A percentile compares a stretch with the other conserved stretches of the same genome.
Evolutionary conservation across 768 basidiomycete species (phyloP).

Genomic region (Pilatotrama ljubarskyi): DNA sequence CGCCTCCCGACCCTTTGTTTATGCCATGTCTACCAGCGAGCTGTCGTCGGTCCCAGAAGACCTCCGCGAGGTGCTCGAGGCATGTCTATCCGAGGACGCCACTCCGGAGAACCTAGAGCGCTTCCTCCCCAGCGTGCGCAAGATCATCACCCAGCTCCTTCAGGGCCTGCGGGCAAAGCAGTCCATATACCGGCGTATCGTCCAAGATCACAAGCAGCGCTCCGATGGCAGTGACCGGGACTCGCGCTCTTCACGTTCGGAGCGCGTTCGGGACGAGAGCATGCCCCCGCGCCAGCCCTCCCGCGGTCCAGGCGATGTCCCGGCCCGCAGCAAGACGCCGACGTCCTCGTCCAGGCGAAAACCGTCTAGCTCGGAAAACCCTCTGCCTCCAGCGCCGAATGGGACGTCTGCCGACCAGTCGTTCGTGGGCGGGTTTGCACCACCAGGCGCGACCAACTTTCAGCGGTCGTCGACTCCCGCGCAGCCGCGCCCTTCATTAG

Average conservation of each 20-base stretch:
- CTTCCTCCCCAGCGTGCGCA: slow-evolving; percentile 88
- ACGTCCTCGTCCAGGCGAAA: slow-evolving; percentile 32
- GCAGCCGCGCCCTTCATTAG: slow-evolving; percentile 14
- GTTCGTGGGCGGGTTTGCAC: slow-evolving; percentile 55
- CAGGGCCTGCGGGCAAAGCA: slow-evolving; percentile 94
- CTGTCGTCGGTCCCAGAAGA: slow-evolving; percentile 86
- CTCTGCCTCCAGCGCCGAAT: slow-evolving; percentile 9
- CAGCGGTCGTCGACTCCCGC: slow-evolving; percentile 25
- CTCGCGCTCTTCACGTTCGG: slow-evolving; percentile 52
- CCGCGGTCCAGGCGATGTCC: slow-evolving; percentile 33
- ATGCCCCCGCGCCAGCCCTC: slow-evolving; percentile 30
- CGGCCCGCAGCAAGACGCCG: slow-evolving; percentile 42
- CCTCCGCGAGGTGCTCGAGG: slow-evolving; percentile 84
- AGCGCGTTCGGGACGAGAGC: slow-evolving; percentile 40
- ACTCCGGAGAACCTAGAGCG: slow-evolving; percentile 79
- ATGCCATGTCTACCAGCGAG: slow-evolving; percentile 61
- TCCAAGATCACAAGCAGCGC: slow-evolving; percentile 59
- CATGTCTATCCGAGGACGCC: slow-evolving; percentile 90
- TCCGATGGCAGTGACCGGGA: slow-evolving; percentile 52
- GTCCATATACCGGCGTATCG: slow-evolving; percentile 76
- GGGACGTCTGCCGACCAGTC: slow-evolving; percentile 32
- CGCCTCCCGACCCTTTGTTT: neutral
- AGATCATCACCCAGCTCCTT: slow-evolving; percentile 90
- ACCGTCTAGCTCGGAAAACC: slow-evolving; percentile 19
- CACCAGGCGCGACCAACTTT: slow-evolving; percentile 2